Evolutionary conservation across 2,329 filamentous ascomycete genomes (phyloP), one percentile per base, ranked within the genome.

Genomic region (Zasmidium angulare): DNA sequence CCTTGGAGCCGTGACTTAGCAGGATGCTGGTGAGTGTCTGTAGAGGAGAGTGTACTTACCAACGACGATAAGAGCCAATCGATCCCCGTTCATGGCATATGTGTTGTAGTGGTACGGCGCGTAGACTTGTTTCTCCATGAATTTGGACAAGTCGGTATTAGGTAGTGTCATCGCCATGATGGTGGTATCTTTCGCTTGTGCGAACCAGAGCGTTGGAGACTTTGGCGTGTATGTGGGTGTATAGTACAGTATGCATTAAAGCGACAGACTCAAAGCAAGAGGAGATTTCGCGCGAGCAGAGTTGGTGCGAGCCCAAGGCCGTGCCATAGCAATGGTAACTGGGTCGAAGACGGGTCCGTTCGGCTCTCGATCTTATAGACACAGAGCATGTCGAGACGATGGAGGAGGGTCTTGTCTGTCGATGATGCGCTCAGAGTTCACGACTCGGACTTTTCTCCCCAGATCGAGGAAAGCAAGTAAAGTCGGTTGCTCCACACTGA

Each of bases 1-100:
- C 63, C 63, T 65, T 26, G 19, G 20, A 47, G 47, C 43, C 40
- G 14, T n/a, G n/a, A n/a, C n/a, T 48, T 24, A 40, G 49, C 22
- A 40, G 12, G 36, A 43, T 22, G 19, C 17, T 12, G 22, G 12
- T 31, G 4, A 29, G 4, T 29, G 10, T 22, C 11, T 9, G 19
- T n/a, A 9, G 40, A 4, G 23, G n/a, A 14, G 9, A 20, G 24
- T 48, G 9, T 17, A 23, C 55, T 36, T 24, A 58, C 55, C 55
- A 22, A 58, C 47, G n/a, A 53, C 43, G 12, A 58, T 58, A 11
- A 58, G 46, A 36, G 55, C 55, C 50, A 53, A 24, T n/a, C 55
- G 55, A 40, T 53, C 50, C 21, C 40, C 36, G 3, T 36, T 51
- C 55, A 58, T 58, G 3, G 49, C 11, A 21, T 53, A 48, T n/a